phyloP scores from a whole-genome alignment of 1,284 basidiomycete genomes.

The Ganoderma lingzhi region DNA sequence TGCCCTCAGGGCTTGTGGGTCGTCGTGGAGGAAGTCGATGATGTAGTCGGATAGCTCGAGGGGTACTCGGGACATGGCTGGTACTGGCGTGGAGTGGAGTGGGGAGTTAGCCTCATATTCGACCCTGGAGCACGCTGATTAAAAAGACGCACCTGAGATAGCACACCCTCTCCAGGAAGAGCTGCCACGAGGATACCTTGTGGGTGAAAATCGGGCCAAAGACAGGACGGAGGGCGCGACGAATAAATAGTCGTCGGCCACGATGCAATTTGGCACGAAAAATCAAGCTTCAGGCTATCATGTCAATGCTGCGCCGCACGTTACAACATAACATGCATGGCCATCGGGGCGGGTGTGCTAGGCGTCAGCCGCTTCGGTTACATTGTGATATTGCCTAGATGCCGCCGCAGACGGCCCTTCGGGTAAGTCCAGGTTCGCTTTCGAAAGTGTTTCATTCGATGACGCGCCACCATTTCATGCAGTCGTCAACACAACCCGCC shows the following conservation, averaged over 20 bases:
- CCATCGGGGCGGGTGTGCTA: neutral
- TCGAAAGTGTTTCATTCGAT: neutral
- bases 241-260: slow-evolving; percentile 2
- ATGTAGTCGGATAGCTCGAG: slow-evolving; percentile 47
- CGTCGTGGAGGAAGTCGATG: slow-evolving; percentile 47
- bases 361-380: slow-evolving; percentile 7
- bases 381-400: neutral
- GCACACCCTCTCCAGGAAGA: neutral
- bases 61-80: slow-evolving; percentile 38
- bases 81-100: slow-evolving; percentile 6
- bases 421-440: neutral
- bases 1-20: slow-evolving; percentile 39
- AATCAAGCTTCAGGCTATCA: slow-evolving; percentile 1
- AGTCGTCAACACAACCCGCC: neutral
- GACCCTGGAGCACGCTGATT: neutral
- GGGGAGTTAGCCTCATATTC: neutral
- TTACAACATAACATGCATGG: neutral
- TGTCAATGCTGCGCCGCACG: neutral
- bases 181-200: neutral
- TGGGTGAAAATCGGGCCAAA: neutral
- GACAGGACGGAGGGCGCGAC: neutral
- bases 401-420: slow-evolving; percentile 3
- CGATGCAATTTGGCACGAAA: neutral
- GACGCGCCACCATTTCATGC: neutral
- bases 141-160: neutral